Percentiles rank a stretch among this genome's conserved stretches.
Evolutionary conservation across 768 basidiomycete genomes (phyloP).

Genomic region (Neoboletus magnificus): DNA sequence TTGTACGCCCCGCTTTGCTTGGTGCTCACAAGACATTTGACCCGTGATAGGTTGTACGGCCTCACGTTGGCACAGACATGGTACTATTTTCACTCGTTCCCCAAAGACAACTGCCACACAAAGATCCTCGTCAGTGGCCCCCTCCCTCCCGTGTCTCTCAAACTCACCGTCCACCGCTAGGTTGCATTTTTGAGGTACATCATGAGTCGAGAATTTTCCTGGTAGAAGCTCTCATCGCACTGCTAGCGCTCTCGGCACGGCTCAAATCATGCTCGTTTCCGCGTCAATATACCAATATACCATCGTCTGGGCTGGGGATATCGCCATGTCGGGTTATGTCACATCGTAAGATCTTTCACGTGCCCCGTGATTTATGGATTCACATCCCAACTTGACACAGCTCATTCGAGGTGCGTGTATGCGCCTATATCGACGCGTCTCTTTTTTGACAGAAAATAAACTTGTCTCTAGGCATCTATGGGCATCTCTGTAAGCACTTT

Average conservation of each 20-base stretch:
- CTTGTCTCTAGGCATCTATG: slow-evolving; percentile 32
- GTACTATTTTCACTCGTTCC: slow-evolving; percentile 32
- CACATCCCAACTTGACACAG: slow-evolving; percentile 4
- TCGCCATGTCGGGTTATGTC: slow-evolving; percentile 24
- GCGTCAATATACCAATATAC: slow-evolving; percentile 33
- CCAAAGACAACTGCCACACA: slow-evolving; percentile 28
- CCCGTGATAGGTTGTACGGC: slow-evolving; percentile 30
- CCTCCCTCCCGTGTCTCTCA: neutral
- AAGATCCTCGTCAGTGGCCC: slow-evolving; percentile 30
- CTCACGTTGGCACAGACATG: slow-evolving; percentile 35
- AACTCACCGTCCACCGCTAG: slow-evolving; percentile 7
- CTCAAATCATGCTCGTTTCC: slow-evolving; percentile 28
- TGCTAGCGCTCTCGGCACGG: slow-evolving; percentile 25
- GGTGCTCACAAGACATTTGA: neutral
- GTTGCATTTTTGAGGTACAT: slow-evolving; percentile 30
- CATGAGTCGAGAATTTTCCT: neutral
- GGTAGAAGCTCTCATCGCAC: neutral
- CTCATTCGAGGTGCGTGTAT: slow-evolving; percentile 25
- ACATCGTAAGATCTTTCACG: slow-evolving; percentile 19
- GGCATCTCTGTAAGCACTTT: slow-evolving; percentile 27
- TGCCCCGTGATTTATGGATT: neutral
- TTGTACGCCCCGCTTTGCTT: slow-evolving; percentile 19
- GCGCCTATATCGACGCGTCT: neutral
- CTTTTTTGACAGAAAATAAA: neutral
- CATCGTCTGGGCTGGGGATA: slow-evolving; percentile 27